A percentile compares a stretch with the other conserved stretches of the same genome.
phyloP scores from a whole-genome alignment of 2,329 filamentous ascomycete genomes.

The Sclerotinia nivalis region DNA sequence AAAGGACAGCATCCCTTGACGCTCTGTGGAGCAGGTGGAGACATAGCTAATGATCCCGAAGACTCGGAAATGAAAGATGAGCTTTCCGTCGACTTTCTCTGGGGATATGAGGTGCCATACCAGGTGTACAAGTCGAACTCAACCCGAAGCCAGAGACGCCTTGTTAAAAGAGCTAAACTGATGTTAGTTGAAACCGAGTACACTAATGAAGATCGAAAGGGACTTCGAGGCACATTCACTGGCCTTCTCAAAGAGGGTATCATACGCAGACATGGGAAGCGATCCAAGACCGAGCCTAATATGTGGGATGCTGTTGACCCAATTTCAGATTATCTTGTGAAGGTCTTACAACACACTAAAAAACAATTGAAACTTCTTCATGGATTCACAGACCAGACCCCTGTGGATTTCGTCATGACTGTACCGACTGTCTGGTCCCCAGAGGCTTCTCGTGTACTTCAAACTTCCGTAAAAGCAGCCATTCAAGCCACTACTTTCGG shows the following conservation, averaged over 20 bases:
- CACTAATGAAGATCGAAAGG: conserved; percentile 24
- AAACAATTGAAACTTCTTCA: conserved; percentile 24
- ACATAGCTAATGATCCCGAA: neutral
- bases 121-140: conserved; percentile 19
- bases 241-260: conserved; percentile 20
- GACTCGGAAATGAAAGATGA: conserved; percentile 19
- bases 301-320: conserved; percentile 29
- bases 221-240: conserved; percentile 20
- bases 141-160: conserved; percentile 12
- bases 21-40: neutral
- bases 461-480: conserved; percentile 24
- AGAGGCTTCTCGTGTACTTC: conserved; percentile 24
- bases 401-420: conserved; percentile 24
- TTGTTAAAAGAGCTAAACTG: conserved; percentile 27
- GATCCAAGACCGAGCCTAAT: conserved; percentile 1
- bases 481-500: conserved; percentile 26
- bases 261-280: conserved; percentile 27
- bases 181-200: conserved; percentile 27
- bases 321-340: conserved; percentile 27
- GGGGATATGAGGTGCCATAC: conserved; percentile 27
- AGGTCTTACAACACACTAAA: conserved; percentile 28
- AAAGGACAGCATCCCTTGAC: conserved; percentile 16
- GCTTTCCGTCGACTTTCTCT: conserved; percentile 20
- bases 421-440: conserved; percentile 26
- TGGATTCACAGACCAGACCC: conserved; percentile 19